Evolutionary conservation across 768 basidiomycete genomes (phyloP), one percentile per base, ranked within the genome.

Genomic region (Tulasnella sp.): DNA sequence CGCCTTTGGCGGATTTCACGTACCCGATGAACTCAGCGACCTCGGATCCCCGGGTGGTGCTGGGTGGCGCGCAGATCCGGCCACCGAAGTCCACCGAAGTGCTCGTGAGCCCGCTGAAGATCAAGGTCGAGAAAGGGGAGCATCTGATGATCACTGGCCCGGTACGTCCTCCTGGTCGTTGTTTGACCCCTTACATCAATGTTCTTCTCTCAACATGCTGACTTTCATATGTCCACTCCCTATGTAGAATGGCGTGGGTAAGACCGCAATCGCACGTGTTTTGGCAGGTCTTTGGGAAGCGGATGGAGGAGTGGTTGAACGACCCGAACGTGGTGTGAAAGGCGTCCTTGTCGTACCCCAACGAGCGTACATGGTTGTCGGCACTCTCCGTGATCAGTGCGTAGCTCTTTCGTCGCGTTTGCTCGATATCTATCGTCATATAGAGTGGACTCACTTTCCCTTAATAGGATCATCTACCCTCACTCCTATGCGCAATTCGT

Each of bases 91-190:
- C 66, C 22, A 54, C 56, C 52, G 68, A 70, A 49, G 68, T 70
- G 59, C 78, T 97, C 29, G 84, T 96, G 34, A 77, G 76, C 50
- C 80, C 83, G 49, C 75, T 96, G 21, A 82, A 76, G 44, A 67
- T 96, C 25, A 68, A 72, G 8, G 76, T 96, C 55, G 68, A 71
- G 55, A 65, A 69, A 21, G 87, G 88, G 2, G 87, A 94, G 71
- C 92, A 96, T 66, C 73, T 93, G 5, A 87, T 96, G 81, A 90
- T 96, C 63, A 93, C 91, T 0, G 93, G 92, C 1, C 84, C 85
- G 55, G 68, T 71, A 46, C 63, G 70, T 66, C 9, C 21, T 19
- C 52, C 12, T 53, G n/a, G 60, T 44, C 21, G 38, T 46, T 4
- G 17, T 48, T 38, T 45, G 42, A 49, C 42, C 41, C 54, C n/a